phyloP scores from a whole-genome alignment of 2,329 filamentous ascomycete species.

The Beauveria australis region DNA sequence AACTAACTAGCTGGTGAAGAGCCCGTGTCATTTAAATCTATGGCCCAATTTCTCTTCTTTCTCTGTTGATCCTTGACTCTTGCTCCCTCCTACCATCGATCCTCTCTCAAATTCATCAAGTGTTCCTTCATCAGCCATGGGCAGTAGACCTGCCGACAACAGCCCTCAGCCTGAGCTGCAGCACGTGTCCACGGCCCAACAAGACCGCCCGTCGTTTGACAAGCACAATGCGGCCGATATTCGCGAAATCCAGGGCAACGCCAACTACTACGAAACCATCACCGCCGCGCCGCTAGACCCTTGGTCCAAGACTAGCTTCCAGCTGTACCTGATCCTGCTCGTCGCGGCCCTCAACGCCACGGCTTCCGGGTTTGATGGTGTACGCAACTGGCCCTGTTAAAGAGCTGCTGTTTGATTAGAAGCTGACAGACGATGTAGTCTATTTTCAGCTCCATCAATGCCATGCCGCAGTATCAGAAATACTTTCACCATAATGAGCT shows the following conservation, averaged over 20 bases:
- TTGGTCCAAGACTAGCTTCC: slow-evolving; percentile 26
- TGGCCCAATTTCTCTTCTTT: no score
- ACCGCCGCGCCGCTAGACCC: slow-evolving; percentile 22
- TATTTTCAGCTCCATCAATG: slow-evolving; percentile 24
- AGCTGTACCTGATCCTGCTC: slow-evolving; percentile 28
- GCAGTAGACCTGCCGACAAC: background rate
- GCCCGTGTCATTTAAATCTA: no score
- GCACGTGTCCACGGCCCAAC: background rate
- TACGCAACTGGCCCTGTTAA: slow-evolving; percentile 13
- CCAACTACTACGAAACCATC: slow-evolving; percentile 20
- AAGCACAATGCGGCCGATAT: slow-evolving; percentile 17
- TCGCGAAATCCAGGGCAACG: slow-evolving; percentile 22
- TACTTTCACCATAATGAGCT: slow-evolving; percentile 22
- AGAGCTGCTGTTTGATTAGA: background rate
- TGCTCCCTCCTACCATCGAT: no score
- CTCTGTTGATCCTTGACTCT: no score
- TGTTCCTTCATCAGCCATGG: background rate
- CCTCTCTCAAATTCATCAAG: no score
- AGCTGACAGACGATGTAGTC: slow-evolving; percentile 14
- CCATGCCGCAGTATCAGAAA: slow-evolving; percentile 22
- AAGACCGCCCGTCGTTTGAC: slow-evolving; percentile 6
- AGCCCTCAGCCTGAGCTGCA: background rate
- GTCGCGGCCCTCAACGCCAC: slow-evolving; percentile 29
- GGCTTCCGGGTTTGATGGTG: slow-evolving; percentile 30
- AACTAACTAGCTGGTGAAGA: no score